Base-by-base conservation (phyloP, 768 basidiomycete genomes). In the Mycena crocata region DNA sequence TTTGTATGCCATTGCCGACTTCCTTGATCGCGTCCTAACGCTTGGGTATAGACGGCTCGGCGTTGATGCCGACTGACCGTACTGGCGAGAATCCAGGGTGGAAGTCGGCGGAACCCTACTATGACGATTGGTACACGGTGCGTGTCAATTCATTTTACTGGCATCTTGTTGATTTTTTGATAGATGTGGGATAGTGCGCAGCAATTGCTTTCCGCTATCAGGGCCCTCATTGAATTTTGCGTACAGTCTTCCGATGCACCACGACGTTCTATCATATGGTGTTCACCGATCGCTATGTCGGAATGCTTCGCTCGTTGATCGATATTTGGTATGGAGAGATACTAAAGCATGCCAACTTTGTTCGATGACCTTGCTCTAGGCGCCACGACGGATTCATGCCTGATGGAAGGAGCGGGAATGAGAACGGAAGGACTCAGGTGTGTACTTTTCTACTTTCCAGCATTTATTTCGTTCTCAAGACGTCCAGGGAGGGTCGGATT, bases 1-100 rank as follows among this genome's bases (percentile, higher is more conserved):
- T 57, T 32, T 57, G 55, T 57, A 30, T 23, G 55, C n/a, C n/a
- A 14, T 23, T 57, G 15, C 15, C 5, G 1, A 14, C 19, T 30
- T 30, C 3, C 9, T 39, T 13, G 31, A 57, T 13, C n/a, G 14
- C 40, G 21, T 39, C 13, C 52, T 55, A 55, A 55, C 28, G 21
- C 3, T 9, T 23, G 3, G 13, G 28, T 32, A n/a, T 44, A 57
- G 55, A 57, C 32, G 55, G 55, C 12, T 57, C 55, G 34, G 55
- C 55, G 14, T 17, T 57, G 28, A 57, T 57, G 55, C 55, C 55
- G n/a, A 57, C 55, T 12, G 55, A 57, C 28, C 55, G 55, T 23
- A 57, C 55, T 32, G 55, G 55, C 28, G 55, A 57, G 40, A 57
- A 57, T 44, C 55, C 55, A 42, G 55, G 55, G 15, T 57, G 55